phyloP scores from a whole-genome alignment of 768 basidiomycete genomes.

The Tulasnella sp. region DNA sequence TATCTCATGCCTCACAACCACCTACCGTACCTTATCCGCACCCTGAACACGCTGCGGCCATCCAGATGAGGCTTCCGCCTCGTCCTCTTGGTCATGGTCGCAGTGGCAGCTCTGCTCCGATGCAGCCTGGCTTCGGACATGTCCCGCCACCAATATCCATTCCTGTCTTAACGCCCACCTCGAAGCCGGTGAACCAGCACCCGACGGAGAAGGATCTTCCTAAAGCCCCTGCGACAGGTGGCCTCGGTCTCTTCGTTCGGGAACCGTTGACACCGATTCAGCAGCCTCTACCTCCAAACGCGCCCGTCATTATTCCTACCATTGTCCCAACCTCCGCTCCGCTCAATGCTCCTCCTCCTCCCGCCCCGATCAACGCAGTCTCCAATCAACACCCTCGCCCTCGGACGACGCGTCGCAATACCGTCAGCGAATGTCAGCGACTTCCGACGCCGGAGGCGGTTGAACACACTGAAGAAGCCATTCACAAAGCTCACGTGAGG shows the following conservation, averaged over 20 bases:
- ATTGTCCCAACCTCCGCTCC: neutral
- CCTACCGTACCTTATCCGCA: neutral
- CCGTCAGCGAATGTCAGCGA: slow-evolving; percentile 5
- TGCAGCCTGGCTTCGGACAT: neutral
- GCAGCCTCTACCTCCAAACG: neutral
- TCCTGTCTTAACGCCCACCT: neutral
- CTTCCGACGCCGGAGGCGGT: neutral
- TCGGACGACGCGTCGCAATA: neutral
- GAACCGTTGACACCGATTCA: neutral
- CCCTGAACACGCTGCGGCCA: neutral
- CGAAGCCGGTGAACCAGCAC: neutral
- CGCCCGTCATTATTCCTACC: neutral
- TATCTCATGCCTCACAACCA: neutral
- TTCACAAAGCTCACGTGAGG: neutral
- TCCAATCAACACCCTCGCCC: neutral
- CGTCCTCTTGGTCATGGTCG: slow-evolving; percentile 7
- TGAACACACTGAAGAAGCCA: neutral
- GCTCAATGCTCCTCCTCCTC: neutral
- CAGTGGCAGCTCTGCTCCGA: slow-evolving; percentile 7
- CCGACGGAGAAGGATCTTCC: neutral
- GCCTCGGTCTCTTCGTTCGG: slow-evolving; percentile 5
- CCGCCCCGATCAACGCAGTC: neutral
- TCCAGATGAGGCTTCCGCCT: neutral
- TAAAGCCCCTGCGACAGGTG: neutral
- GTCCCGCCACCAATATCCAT: neutral